phyloP scores from a whole-genome alignment of 305 asterid genomes.

The Fraxinus ornus region DNA sequence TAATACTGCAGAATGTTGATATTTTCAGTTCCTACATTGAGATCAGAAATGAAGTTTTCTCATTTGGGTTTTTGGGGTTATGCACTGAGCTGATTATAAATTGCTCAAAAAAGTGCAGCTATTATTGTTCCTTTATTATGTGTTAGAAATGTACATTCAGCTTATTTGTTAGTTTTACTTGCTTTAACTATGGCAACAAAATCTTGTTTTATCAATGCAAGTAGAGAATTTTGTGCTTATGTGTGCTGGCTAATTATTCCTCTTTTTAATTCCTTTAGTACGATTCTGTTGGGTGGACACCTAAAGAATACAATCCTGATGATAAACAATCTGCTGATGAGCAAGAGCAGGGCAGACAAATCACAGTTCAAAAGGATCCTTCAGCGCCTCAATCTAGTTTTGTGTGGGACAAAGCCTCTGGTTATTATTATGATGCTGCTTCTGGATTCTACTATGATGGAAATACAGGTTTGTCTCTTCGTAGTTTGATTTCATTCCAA shows the following conservation, averaged over 20 bases:
- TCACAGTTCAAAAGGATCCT: conserved; percentile 45
- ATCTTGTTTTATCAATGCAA: conserved; percentile 6
- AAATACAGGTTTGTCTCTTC: conserved; percentile 62
- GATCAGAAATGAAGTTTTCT: background rate
- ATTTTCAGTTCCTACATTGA: background rate
- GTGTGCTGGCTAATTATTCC: background rate
- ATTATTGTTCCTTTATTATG: background rate
- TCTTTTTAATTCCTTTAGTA: conserved; percentile 49
- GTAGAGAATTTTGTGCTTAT: background rate
- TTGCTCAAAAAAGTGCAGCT: conserved; percentile 6
- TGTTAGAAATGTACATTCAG: background rate
- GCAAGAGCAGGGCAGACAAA: conserved; percentile 59
- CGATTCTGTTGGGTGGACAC: conserved; percentile 98
- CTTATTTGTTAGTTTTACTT: conserved; percentile 3
- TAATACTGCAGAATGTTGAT: background rate
- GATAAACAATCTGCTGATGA: conserved; percentile 59
- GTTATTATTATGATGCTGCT: conserved; percentile 92
- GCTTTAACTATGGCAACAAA: conserved; percentile 3
- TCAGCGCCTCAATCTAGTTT: conserved; percentile 87
- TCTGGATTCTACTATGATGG: conserved; percentile 99
- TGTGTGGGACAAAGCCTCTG: conserved; percentile 99
- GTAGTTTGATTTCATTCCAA: conserved; percentile 8
- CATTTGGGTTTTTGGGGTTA: background rate
- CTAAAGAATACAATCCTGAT: conserved; percentile 92
- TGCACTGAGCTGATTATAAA: background rate